Conservation (phyloP, 257 asterid species). For the Capsicum chinense region DNA sequence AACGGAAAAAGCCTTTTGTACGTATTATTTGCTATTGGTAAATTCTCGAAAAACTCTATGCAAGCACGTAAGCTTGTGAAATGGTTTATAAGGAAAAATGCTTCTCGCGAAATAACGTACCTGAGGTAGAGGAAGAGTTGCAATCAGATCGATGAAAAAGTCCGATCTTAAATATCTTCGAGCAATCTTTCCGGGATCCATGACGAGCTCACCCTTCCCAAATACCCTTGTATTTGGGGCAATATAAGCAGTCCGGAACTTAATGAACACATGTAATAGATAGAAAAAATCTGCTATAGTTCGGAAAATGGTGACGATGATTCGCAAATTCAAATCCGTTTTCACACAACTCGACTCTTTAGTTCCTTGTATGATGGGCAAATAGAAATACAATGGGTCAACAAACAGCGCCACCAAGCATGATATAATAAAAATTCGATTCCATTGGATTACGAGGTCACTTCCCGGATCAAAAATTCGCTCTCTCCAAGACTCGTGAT, state of each 20-base stretch:
- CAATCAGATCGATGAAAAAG: slow-evolving; percentile 83
- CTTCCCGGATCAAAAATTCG: slow-evolving; percentile 91
- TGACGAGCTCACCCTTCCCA: slow-evolving; percentile 99
- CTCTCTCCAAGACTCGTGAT: slow-evolving; percentile 59
- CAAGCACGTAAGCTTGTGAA: background rate
- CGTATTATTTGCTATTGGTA: background rate
- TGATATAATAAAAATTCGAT: slow-evolving; percentile 80
- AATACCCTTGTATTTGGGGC: slow-evolving; percentile 93
- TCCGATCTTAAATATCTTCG: slow-evolving; percentile 72
- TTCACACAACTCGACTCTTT: slow-evolving; percentile 67
- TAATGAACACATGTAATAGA: slow-evolving; percentile 74
- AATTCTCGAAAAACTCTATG: background rate
- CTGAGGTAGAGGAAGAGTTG: slow-evolving; percentile 96
- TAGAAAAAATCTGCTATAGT: slow-evolving; percentile 88
- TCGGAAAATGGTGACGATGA: slow-evolving; percentile 80
- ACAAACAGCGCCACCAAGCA: slow-evolving; percentile 84
- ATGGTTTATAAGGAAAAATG: background rate
- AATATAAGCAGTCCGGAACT: slow-evolving; percentile 92
- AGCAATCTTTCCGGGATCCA: slow-evolving; percentile 87
- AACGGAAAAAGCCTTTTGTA: background rate
- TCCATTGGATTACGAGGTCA: slow-evolving; percentile 87
- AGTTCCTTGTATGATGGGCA: slow-evolving; percentile 74
- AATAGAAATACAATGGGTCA: slow-evolving; percentile 85
- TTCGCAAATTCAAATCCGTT: slow-evolving; percentile 74
- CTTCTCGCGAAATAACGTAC: slow-evolving; percentile 39